Evolutionary conservation across 2,329 filamentous ascomycete genomes (phyloP).

Genomic region (Ophiosphaerella herpotricha): DNA sequence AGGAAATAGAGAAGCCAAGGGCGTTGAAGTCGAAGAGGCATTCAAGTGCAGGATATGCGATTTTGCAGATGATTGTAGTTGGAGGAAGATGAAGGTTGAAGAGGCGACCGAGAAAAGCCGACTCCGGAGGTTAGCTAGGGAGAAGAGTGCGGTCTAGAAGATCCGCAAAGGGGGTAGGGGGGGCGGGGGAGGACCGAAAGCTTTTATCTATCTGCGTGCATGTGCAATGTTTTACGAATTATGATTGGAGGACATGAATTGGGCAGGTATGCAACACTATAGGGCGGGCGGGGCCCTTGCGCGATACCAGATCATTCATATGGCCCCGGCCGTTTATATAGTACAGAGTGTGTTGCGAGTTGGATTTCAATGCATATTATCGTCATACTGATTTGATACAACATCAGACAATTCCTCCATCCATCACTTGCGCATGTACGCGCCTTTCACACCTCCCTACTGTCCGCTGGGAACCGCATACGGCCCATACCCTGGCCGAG

Average conservation of each 20-base stretch:
- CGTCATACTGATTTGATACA: too few relatives aligned
- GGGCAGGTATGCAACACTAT: not conserved
- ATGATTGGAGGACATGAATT: not conserved
- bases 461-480: conserved; percentile 38
- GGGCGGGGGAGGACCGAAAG: not conserved
- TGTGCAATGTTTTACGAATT: too few relatives aligned
- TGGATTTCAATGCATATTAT: too few relatives aligned
- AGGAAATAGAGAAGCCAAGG: conserved; percentile 71
- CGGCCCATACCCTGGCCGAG: conserved; percentile 55
- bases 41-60: conserved; percentile 88
- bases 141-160: conserved; percentile 30
- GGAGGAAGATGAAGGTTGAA: conserved; percentile 72
- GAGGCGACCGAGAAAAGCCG: conserved; percentile 54
- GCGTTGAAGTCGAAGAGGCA: conserved; percentile 81
- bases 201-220: too few relatives aligned
- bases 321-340: too few relatives aligned
- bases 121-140: conserved; percentile 24
- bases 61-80: conserved; percentile 77
- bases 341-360: too few relatives aligned
- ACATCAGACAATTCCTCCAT: too few relatives aligned
- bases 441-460: too few relatives aligned
- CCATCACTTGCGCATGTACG: too few relatives aligned
- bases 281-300: too few relatives aligned
- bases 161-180: not conserved
- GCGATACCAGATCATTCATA: too few relatives aligned